phyloP scores from a whole-genome alignment of 306 rosid genomes.

The Geum urbanum region DNA sequence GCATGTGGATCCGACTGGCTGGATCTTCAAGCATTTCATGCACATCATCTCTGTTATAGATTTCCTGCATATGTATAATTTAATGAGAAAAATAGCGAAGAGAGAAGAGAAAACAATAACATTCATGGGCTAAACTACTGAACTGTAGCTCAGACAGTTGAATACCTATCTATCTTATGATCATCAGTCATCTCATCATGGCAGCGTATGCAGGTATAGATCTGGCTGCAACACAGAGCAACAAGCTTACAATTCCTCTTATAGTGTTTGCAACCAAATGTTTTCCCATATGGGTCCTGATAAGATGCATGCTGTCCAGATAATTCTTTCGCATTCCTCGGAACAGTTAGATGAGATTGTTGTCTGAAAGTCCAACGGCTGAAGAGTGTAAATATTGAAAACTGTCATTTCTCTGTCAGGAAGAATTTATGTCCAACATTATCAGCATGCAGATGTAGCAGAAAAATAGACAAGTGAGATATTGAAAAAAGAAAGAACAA shows the following conservation, averaged over 20 bases:
- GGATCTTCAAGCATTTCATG: conserved; percentile 84
- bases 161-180: conserved; percentile 72
- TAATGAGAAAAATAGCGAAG: conserved; percentile 18
- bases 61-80: conserved; percentile 52
- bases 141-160: conserved; percentile 9
- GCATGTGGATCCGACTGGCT: conserved; percentile 64
- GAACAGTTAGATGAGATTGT: conserved; percentile 36
- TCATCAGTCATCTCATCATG: conserved; percentile 73
- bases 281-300: conserved; percentile 50
- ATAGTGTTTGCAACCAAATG: conserved; percentile 86
- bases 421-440: background rate
- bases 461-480: background rate
- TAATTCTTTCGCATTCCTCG: conserved; percentile 49
- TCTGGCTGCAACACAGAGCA: conserved; percentile 80
- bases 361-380: conserved; percentile 84
- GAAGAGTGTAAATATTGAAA: conserved; percentile 27
- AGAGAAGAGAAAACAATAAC: conserved; percentile 12
- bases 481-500: background rate
- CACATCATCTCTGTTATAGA: conserved; percentile 88
- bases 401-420: conserved; percentile 2
- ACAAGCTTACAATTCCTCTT: conserved; percentile 87
- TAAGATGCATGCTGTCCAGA: conserved; percentile 72
- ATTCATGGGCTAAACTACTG: background rate
- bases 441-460: background rate
- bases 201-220: conserved; percentile 78